These are phyloP conservation scores for Euphrasia confusa DNA, from an alignment of 257 asterid species.

Conservation along the genomic window DNA sequence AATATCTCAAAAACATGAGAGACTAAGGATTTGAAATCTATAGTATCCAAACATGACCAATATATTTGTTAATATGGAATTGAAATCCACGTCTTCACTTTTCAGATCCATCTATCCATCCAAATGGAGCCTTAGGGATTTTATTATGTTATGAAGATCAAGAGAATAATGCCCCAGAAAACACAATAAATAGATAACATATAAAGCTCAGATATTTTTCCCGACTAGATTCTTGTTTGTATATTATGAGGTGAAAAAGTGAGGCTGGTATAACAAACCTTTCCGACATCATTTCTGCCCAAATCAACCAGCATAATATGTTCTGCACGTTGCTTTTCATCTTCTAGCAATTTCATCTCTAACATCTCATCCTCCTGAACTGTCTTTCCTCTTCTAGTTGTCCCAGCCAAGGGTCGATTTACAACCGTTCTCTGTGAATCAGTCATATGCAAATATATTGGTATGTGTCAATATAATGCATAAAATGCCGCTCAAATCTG, in stretches of 20 bases:
- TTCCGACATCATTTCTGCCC: slow-evolving; percentile 86
- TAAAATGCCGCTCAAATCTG: slow-evolving; percentile 9
- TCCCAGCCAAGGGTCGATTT: slow-evolving; percentile 89
- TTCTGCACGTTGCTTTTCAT: slow-evolving; percentile 79
- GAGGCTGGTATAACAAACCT: slow-evolving; percentile 40
- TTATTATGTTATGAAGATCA: not conserved
- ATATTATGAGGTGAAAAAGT: slow-evolving; percentile 1
- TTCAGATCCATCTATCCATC: too few species aligned
- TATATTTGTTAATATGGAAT: too few species aligned
- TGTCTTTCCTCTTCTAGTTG: slow-evolving; percentile 68
- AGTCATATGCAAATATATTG: slow-evolving; percentile 17
- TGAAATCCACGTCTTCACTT: too few species aligned
- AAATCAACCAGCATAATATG: slow-evolving; percentile 87
- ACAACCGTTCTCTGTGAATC: slow-evolving; percentile 52
- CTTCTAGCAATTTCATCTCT: slow-evolving; percentile 52
- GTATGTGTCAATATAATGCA: slow-evolving; percentile 19
- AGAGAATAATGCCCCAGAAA: not conserved
- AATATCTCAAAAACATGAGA: too few species aligned
- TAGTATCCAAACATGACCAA: too few species aligned
- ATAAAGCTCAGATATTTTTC: slow-evolving; percentile 3
- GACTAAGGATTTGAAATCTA: too few species aligned
- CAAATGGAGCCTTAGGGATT: slow-evolving; percentile 10
- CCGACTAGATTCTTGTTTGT: not conserved
- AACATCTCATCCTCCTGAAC: slow-evolving; percentile 54
- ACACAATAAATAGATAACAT: slow-evolving; percentile 14